Percentiles rank a stretch among this genome's conserved stretches.
Conservation (phyloP, 106 monocot genomes). For the Allium cepa region DNA sequence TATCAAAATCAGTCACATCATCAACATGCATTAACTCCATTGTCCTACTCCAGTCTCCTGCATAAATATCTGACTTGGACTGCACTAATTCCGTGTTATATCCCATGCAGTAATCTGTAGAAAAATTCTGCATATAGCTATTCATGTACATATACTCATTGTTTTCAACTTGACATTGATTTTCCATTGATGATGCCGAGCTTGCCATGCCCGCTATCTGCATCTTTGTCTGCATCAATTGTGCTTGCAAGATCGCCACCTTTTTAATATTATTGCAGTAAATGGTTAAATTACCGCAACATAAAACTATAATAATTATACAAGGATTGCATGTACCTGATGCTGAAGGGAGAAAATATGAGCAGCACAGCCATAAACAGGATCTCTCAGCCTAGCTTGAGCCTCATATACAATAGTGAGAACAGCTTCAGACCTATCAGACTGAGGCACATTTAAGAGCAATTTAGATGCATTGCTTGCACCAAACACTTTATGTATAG, state of each 20-base stretch:
- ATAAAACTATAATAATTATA: not conserved
- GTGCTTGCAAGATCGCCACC: conserved; percentile 31
- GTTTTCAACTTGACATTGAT: not conserved
- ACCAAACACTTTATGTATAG: conserved; percentile 77
- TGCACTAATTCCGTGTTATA: not conserved
- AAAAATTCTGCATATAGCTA: not conserved
- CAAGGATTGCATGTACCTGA: conserved; percentile 11
- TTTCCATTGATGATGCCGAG: not conserved
- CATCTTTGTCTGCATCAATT: conserved; percentile 9
- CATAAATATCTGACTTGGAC: not conserved
- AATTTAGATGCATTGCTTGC: conserved; percentile 80
- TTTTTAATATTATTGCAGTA: not conserved
- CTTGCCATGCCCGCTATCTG: not conserved
- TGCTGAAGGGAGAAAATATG: conserved; percentile 46
- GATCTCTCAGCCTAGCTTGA: conserved; percentile 71
- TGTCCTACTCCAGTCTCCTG: not conserved
- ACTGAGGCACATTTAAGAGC: conserved; percentile 47
- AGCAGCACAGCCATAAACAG: conserved; percentile 40
- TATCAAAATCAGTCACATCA: conserved; percentile 5
- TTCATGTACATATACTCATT: not conserved
- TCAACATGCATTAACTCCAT: too few species aligned
- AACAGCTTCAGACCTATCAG: conserved; percentile 46
- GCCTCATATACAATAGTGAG: conserved; percentile 80
- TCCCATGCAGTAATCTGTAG: not conserved
- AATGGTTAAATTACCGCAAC: not conserved